A percentile compares a stretch with the other conserved stretches of the same genome.
Conservation (phyloP, 208 protist species). For the Acanthamoeba royreba region DNA sequence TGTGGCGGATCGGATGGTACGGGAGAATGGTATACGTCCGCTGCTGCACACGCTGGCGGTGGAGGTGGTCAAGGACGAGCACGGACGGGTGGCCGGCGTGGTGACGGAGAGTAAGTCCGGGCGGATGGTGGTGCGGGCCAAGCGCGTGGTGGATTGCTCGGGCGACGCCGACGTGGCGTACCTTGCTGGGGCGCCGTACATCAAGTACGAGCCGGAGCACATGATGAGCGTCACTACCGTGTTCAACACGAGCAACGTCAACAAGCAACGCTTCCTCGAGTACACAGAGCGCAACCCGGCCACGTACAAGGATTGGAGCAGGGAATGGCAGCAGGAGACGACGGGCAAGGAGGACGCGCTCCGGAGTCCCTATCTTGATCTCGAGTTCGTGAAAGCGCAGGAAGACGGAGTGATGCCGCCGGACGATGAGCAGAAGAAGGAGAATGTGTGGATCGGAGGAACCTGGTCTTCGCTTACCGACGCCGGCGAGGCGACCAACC, state of each 20-base stretch:
- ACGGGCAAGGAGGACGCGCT: not conserved
- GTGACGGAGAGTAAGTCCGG: slow-evolving; percentile 2
- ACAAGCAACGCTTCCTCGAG: not conserved
- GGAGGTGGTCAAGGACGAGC: not conserved
- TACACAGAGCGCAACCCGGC: slow-evolving; percentile 1
- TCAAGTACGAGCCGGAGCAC: not conserved
- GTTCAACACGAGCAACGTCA: not conserved
- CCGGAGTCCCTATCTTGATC: not conserved
- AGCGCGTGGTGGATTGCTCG: not conserved
- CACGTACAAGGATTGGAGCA: not conserved
- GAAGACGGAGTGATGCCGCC: not conserved
- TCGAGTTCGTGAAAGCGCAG: not conserved
- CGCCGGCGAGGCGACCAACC: slow-evolving; percentile 3
- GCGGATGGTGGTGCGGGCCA: not conserved
- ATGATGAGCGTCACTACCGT: slow-evolving; percentile 22
- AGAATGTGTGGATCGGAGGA: not conserved
- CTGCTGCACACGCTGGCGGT: not conserved
- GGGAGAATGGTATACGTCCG: not conserved
- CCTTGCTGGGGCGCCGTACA: not conserved
- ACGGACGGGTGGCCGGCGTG: not conserved
- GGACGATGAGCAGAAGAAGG: not conserved
- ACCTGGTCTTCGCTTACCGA: not conserved
- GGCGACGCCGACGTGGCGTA: not conserved
- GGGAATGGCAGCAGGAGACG: not conserved
- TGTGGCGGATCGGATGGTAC: not conserved